Evolutionary conservation across 768 basidiomycete species (phyloP), one percentile per base, ranked within the genome.

Genomic region (Mycena alexandri): DNA sequence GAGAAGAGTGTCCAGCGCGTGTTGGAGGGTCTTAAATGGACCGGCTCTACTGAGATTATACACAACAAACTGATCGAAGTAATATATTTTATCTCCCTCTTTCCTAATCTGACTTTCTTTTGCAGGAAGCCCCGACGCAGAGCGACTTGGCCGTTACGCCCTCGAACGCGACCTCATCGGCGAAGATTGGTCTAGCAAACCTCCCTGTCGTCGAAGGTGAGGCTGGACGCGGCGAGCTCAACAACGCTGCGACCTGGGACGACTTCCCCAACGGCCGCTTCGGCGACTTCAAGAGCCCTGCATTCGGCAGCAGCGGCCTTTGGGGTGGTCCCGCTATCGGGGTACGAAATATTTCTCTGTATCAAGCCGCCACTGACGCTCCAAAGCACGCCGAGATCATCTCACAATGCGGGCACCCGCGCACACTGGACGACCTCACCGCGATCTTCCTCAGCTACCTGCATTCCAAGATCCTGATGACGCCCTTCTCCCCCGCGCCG

Each of bases 241-340:
- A 91, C 73, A 87, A 91, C 69, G 92, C 92, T 0, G 86, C 90
- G 1, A 89, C 88, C 21, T 95, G 94, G 94, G 94, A 95, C 73
- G 98, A 99, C 74, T 99, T 98, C 77, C 98, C 98, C 9, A 99
- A 99, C 76, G 98, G 98, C 41, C 91, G 98, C 12, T 99, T 98
- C 77, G 98, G 98, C 68, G 98, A 99, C 78, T 94, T 93, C 76
- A 94, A 98, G 74, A 97, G 95, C 81, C 98, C 98, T 22, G 98
- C 98, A 0, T 99, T 92, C 72, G 98, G 98, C 51, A 82, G 83
- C 38, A 89, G 88, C 73, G 91, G 90, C 67, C 90, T 84, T 3
- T 95, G 93, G 92, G 92, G 93, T 61, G 89, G 90, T 42, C 84
- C 87, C 13, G 85, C 83, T 48, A 81, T 91, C 42, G 82, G 87